Conservation (phyloP, 495 filamentous ascomycete genomes). For the Penicillium waksmanii region DNA sequence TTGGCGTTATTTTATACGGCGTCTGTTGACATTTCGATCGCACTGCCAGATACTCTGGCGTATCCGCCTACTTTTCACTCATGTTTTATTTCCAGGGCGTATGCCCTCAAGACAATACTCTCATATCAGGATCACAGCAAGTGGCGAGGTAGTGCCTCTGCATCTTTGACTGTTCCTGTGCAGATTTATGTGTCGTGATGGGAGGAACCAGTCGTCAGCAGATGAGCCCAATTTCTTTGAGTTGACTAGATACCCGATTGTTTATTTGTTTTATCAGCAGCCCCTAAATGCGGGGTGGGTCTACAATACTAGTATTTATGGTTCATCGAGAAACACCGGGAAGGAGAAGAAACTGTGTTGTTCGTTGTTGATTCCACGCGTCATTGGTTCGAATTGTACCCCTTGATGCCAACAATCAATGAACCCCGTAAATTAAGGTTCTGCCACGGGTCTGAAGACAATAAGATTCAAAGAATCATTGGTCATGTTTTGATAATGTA, state of each 20-base stretch:
- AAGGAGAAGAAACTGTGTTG: not conserved
- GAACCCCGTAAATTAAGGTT: not conserved
- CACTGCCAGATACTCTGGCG: not conserved
- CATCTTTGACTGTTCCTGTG: slow-evolving; percentile 6
- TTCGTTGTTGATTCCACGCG: not conserved
- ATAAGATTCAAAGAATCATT: not conserved
- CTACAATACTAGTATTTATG: not conserved
- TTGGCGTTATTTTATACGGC: not conserved
- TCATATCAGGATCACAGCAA: slow-evolving; percentile 8
- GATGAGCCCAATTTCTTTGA: no score
- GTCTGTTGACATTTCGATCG: not conserved
- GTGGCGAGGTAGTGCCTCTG: not conserved
- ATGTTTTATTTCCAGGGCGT: slow-evolving; percentile 17
- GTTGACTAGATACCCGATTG: no score
- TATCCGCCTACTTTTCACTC: slow-evolving; percentile 20
- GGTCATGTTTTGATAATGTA: not conserved
- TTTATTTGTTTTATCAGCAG: no score
- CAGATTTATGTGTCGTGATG: slow-evolving; percentile 8
- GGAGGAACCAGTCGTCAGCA: not conserved
- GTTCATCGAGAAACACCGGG: not conserved
- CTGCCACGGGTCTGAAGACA: not conserved
- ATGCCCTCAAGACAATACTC: slow-evolving; percentile 6
- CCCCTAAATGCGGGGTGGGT: not conserved
- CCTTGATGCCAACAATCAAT: not conserved
- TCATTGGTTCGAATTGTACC: not conserved